Percentiles rank a stretch among this genome's conserved stretches.
These are phyloP conservation scores for Solanum sparsipilum DNA, from an alignment of 257 asterid genomes.

Conservation along the genomic window DNA sequence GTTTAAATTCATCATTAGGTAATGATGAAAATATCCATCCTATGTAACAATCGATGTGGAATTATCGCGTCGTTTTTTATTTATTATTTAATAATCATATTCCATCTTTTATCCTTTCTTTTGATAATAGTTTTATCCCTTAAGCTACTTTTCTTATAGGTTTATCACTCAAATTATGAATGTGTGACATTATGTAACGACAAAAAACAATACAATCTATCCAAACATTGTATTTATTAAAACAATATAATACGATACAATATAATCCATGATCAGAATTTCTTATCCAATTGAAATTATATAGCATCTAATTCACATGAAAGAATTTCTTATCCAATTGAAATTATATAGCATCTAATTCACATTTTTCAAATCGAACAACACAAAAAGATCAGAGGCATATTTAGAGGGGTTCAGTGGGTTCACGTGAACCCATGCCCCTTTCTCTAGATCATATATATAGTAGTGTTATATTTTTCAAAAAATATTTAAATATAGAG, in stretches of 20 bases:
- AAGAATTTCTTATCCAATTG: too few relatives aligned
- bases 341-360: not conserved
- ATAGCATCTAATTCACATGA: too few relatives aligned
- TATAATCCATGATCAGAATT: too few relatives aligned
- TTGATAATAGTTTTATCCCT: not conserved
- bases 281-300: not conserved
- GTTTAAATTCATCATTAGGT: too few relatives aligned
- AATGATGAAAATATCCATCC: accelerated
- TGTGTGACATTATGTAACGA: not conserved
- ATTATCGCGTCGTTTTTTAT: accelerated
- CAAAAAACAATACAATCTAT: accelerated
- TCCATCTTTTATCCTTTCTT: too few relatives aligned
- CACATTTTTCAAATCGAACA: not conserved
- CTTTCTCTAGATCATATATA: not conserved
- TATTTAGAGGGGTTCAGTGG: accelerated
- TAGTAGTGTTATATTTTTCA: too few relatives aligned
- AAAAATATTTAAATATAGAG: too few relatives aligned
- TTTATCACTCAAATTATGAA: too few relatives aligned
- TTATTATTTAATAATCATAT: too few relatives aligned
- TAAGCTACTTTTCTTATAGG: not conserved
- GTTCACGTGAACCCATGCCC: not conserved
- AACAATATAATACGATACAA: too few relatives aligned
- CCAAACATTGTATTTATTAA: too few relatives aligned
- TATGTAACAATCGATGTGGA: accelerated
- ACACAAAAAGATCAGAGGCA: not conserved